These are phyloP conservation scores for Ogataea populi-albae DNA, from an alignment of 805 yeast species.

Conservation along the genomic window DNA sequence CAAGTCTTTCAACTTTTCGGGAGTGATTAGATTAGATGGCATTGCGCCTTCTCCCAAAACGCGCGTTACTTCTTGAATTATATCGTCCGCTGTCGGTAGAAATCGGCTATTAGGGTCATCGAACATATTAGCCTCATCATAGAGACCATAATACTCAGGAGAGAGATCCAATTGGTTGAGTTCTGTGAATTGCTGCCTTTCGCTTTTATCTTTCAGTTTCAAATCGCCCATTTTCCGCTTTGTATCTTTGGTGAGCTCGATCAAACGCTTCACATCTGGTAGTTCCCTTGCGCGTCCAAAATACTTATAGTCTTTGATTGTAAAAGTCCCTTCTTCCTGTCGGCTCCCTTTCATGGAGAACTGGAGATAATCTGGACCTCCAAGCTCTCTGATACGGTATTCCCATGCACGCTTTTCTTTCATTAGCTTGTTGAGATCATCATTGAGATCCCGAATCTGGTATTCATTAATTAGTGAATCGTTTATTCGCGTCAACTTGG, in stretches of 20 bases:
- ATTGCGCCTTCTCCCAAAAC: constrained; percentile 17
- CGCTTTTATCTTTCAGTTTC: constrained; percentile 14
- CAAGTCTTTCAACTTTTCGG: constrained; percentile 14
- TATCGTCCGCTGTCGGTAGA: constrained; percentile 11
- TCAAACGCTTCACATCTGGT: constrained; percentile 60
- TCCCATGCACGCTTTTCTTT: constrained; percentile 79
- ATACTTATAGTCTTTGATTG: constrained; percentile 59
- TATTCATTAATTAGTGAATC: constrained; percentile 56
- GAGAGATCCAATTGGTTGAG: constrained; percentile 23
- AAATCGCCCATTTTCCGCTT: constrained; percentile 15
- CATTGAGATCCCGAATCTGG: constrained; percentile 72
- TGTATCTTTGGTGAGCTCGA: constrained; percentile 34
- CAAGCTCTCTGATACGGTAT: constrained; percentile 60
- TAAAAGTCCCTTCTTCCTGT: constrained; percentile 6
- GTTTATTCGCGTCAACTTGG: constrained; percentile 57
- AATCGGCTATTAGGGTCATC: not conserved
- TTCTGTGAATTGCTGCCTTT: constrained; percentile 8
- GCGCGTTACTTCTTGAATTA: constrained; percentile 11
- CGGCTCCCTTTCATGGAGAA: constrained; percentile 7
- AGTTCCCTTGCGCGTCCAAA: constrained; percentile 83
- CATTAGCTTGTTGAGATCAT: constrained; percentile 62
- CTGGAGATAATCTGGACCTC: constrained; percentile 65
- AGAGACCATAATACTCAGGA: constrained; percentile 43
- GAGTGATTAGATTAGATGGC: constrained; percentile 9
- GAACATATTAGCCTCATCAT: constrained; percentile 28